A percentile compares a stretch with the other conserved stretches of the same genome.
phyloP scores from a whole-genome alignment of 306 rosid species.

The Morella rubra region DNA sequence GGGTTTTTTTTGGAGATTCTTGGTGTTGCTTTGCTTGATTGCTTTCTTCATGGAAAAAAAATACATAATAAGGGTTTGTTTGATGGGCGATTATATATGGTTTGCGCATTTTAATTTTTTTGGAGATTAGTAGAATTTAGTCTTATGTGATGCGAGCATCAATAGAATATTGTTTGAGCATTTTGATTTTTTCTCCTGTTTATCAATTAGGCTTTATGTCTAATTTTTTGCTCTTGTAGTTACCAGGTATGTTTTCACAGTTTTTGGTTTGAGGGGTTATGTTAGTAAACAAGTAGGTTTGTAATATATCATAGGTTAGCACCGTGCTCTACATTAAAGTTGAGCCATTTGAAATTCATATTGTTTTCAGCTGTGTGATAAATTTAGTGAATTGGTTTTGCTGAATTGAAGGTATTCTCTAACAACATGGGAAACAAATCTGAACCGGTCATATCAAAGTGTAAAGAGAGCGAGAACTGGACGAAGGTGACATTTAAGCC shows the following conservation, averaged over 20 bases:
- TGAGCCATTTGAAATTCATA: neutral
- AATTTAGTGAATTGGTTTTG: slow-evolving; percentile 9
- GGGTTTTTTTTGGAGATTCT: no score
- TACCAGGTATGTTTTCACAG: neutral
- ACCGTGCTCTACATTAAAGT: neutral
- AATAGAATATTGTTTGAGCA: no score
- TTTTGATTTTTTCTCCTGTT: no score
- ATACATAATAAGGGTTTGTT: no score
- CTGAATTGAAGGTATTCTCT: slow-evolving; percentile 54
- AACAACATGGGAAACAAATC: slow-evolving; percentile 80
- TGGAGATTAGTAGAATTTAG: no score
- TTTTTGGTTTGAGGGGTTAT: neutral
- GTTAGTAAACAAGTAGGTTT: neutral
- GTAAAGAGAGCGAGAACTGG: slow-evolving; percentile 85
- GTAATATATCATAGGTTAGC: no score
- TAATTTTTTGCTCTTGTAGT: no score
- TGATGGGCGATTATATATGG: neutral
- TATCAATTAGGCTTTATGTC: no score
- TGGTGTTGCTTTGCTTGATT: neutral
- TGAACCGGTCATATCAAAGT: slow-evolving; percentile 70
- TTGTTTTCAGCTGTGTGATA: neutral
- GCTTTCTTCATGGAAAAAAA: no score
- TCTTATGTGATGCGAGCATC: no score
- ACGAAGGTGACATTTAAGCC: slow-evolving; percentile 92
- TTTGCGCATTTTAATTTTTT: no score